Conservation (phyloP, 805 yeast genomes). For the Saccharomycopsis malanga region DNA sequence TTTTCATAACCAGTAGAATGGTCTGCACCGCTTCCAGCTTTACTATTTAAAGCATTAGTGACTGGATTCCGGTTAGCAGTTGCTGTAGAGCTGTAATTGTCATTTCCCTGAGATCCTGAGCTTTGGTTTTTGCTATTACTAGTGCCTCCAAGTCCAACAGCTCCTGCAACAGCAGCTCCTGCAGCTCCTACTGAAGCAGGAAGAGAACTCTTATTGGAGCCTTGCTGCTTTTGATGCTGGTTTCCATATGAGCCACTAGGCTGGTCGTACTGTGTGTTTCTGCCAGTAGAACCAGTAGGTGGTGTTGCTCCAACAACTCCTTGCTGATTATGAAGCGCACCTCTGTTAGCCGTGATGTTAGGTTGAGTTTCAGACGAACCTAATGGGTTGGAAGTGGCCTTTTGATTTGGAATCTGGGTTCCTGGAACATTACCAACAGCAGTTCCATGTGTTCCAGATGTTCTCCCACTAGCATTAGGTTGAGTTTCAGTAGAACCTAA, state of each 20-base stretch:
- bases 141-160: neutral
- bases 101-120: neutral
- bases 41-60: neutral
- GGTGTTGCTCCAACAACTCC: no score
- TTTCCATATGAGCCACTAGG: neutral
- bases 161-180: neutral
- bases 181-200: neutral
- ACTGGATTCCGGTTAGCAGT: neutral
- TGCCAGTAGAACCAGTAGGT: neutral
- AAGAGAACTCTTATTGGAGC: neutral
- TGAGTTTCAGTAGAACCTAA: neutral
- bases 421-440: neutral
- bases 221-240: neutral
- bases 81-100: neutral
- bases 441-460: neutral
- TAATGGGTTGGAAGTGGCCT: neutral
- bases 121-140: neutral
- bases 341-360: neutral
- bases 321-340: no score
- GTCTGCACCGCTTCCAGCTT: neutral
- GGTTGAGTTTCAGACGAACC: neutral
- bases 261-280: neutral
- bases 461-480: neutral
- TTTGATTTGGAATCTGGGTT: neutral
- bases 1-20: neutral